phyloP scores from a whole-genome alignment of 192 early-diverging fungal genomes.

The Mortierella alpina region DNA sequence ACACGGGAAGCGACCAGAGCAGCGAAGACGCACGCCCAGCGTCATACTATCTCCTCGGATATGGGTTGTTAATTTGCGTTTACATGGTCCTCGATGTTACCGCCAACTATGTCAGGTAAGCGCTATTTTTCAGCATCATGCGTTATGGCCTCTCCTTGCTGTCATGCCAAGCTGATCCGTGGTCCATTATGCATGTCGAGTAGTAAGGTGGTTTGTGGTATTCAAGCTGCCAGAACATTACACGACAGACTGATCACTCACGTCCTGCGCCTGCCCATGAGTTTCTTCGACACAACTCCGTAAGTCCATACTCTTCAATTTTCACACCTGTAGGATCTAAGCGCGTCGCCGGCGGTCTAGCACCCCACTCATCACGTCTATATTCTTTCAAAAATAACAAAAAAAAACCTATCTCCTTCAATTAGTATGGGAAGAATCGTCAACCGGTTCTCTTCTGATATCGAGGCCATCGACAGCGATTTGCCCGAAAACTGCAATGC shows the following conservation, averaged over 20 bases:
- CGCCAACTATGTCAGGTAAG: constrained; percentile 1
- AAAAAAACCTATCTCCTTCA: not conserved
- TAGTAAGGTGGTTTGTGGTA: constrained; percentile 14
- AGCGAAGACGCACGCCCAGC: not conserved
- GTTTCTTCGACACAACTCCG: constrained; percentile 82
- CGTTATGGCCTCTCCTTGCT: too few relatives aligned
- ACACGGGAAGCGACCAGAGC: not conserved
- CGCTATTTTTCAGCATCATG: too few relatives aligned
- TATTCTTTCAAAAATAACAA: constrained; percentile 8
- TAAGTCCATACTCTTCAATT: too few relatives aligned
- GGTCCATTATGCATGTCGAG: too few relatives aligned
- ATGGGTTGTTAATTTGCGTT: constrained; percentile 8
- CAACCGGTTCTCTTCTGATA: constrained; percentile 90
- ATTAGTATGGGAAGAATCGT: constrained; percentile 80
- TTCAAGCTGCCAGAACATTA: constrained; percentile 32
- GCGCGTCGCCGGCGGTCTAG: not conserved
- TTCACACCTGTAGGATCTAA: not conserved
- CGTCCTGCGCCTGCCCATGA: constrained; percentile 62
- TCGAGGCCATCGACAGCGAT: constrained; percentile 77
- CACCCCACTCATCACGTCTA: not conserved
- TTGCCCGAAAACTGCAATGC: constrained; percentile 59
- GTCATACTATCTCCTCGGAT: constrained; percentile 10
- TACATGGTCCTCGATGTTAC: constrained; percentile 15
- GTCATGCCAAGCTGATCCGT: too few relatives aligned
- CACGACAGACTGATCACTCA: constrained; percentile 35